Base-by-base conservation (phyloP, 148 eudicot genomes). In the Rhododendron ovatum region DNA sequence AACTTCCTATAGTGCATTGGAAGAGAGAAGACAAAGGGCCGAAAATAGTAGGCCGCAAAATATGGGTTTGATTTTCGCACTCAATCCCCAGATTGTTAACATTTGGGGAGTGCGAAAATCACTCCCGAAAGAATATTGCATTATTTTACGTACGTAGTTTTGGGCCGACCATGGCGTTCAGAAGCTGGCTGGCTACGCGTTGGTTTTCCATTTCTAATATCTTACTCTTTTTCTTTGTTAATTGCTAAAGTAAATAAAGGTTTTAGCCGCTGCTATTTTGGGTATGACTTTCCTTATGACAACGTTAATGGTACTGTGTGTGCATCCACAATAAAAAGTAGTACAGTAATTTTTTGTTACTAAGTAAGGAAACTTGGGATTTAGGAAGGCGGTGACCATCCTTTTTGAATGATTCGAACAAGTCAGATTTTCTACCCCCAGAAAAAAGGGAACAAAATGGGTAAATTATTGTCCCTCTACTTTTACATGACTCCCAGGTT, bases 101-200 rank as follows among this genome's bases (percentile, higher is more conserved):
- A 1, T 37, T 37, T 41, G 45, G 45, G 8, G 45, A 41, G 45
- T 6, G 45, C 43, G 45, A 0, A 41, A 41, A 41, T 41, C 45
- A 41, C 7, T 41, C 45, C 45, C 45, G 0, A 11, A 14, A 30
- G 39, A 71, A 30, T 33, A 71, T 28, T 28, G 5, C n/a, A 78
- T 45, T 39, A 35, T 75, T 75, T 78, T 43, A 11, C 15, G 8
- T 41, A 22, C 28, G 45, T 24, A 43, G 50, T 43, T 78, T 78
- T 24, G 81, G 81, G 33, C 30, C 26, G 81, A 78, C 81, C 81
- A 78, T 41, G 80, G 9, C 24, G 81, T 78, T 75, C 53, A 78
- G 81, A 43, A 78, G 45, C 26, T 10, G 81, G 51, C 28, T 41
- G 43, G 1, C 5, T 3, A 7, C 9, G 8, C 61, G 61, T 3